Base-by-base conservation (phyloP, 805 yeast species). In the Candida khao-thaluensis region DNA sequence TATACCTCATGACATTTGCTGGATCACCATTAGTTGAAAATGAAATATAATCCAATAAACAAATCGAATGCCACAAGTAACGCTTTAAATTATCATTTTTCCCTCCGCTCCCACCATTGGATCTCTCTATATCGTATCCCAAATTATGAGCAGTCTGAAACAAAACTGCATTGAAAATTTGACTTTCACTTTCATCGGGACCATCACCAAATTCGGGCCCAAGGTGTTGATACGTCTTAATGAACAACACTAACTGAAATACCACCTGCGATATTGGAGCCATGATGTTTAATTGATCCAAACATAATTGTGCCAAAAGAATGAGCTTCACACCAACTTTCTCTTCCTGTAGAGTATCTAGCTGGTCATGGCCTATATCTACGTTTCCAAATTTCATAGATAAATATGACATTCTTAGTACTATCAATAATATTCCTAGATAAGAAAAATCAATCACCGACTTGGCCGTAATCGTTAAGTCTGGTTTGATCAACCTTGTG, bases 111-210 rank as follows among this genome's bases (percentile, higher is more conserved):
- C n/a, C n/a, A n/a, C n/a, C 43, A n/a, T 17, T 12, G 15, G 5
- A 70, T 0, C 89, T 87, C 47, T 82, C 88, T 49, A 87, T 69
- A 53, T 82, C 81, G 16, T 82, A 52, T 0, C 89, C 90, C 46
- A 82, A 69, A 28, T 81, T 71, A 38, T 76, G 69, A 0, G 82
- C 85, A 81, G 81, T 77, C 48, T 81, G 86, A n/a, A 79, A 59
- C 18, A 80, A 61, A 59, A 78, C 68, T 1, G 81, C 78, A n/a
- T 73, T 54, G 37, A 75, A 70, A 5, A 78, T 71, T 47, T 72
- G 79, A 3, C 79, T 70, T 32, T 76, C 77, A 33, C 79, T 81
- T 38, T 77, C 81, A 50, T 77, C 84, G 4, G 65, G 60, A 2
- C 74, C 69, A 49, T 77, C 81, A 24, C 82, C 82, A 50, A 74